A percentile compares a stretch with the other conserved stretches of the same genome.
phyloP scores from a whole-genome alignment of 441 rosid species.

The Biscutella auriculata region DNA sequence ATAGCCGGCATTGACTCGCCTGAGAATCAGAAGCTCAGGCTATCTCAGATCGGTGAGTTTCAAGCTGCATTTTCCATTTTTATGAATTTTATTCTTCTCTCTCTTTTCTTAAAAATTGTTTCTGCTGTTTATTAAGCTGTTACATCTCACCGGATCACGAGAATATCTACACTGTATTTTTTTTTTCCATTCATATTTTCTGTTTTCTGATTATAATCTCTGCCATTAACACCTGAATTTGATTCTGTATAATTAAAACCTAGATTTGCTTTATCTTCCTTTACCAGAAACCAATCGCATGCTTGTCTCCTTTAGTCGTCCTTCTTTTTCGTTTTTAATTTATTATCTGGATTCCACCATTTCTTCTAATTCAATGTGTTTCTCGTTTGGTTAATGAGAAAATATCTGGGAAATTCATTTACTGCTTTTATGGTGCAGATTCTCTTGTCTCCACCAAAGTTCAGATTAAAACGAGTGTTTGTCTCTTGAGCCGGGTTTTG shows the following conservation, averaged over 20 bases:
- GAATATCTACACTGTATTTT: conserved; percentile 21
- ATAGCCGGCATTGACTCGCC: conserved; percentile 51
- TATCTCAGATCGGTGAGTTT: conserved; percentile 30
- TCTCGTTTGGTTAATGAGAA: conserved; percentile 21
- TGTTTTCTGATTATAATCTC: conserved; percentile 16
- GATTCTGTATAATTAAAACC: conserved; percentile 5
- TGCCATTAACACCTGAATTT: conserved; percentile 18
- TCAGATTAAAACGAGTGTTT: not conserved
- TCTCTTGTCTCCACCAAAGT: not conserved
- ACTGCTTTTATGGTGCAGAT: conserved; percentile 28
- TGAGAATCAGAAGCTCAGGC: conserved; percentile 26
- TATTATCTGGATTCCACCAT: not conserved
- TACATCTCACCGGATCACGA: conserved; percentile 14
- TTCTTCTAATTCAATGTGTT: conserved; percentile 1
- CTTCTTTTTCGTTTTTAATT: conserved; percentile 4
- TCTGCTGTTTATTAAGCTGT: conserved; percentile 5
- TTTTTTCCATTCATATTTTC: not conserved
- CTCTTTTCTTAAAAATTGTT: conserved; percentile 17
- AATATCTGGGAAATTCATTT: conserved; percentile 14
- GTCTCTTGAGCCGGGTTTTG: conserved; percentile 4
- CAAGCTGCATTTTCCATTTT: not conserved
- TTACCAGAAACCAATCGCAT: not conserved
- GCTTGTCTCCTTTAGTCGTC: not conserved
- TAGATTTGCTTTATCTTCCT: conserved; percentile 24
- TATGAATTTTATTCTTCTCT: not conserved